A percentile compares a stretch with the other conserved stretches of the same genome.
These are phyloP conservation scores for Diaporthe amygdali DNA, from an alignment of 2,329 filamentous ascomycete species.

Conservation along the genomic window DNA sequence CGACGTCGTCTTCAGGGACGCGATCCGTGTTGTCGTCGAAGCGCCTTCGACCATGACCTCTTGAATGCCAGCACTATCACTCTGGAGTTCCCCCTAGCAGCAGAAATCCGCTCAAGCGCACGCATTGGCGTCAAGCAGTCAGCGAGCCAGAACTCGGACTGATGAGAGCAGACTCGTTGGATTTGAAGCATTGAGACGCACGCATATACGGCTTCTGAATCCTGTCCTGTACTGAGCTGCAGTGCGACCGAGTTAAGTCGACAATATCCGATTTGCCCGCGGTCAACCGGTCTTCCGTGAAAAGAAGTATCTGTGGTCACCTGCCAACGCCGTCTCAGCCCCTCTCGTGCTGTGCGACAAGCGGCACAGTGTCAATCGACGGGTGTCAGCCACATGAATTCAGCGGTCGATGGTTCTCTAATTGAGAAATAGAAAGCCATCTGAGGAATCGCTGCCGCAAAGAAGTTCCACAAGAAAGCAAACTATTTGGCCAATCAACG, in stretches of 20 bases:
- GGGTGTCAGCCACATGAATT: constrained; percentile 9
- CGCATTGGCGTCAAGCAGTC: neutral
- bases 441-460: neutral
- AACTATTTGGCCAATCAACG: constrained; percentile 9
- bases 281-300: neutral
- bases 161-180: neutral
- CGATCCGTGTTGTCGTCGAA: neutral
- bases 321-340: constrained; percentile 17
- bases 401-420: neutral
- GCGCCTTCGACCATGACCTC: constrained; percentile 19
- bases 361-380: neutral
- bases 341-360: constrained; percentile 19
- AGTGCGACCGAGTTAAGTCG: constrained; percentile 18
- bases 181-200: neutral
- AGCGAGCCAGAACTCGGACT: neutral
- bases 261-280: constrained; percentile 24
- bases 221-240: constrained; percentile 19
- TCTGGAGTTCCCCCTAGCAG: neutral
- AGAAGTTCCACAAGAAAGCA: neutral
- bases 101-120: neutral
- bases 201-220: neutral
- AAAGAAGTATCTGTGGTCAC: neutral
- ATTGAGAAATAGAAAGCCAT: neutral
- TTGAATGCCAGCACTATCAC: neutral
- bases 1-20: neutral